These are phyloP conservation scores for Mortierella sp. DNA, from an alignment of 371 early-diverging fungal genomes.

Conservation along the genomic window DNA sequence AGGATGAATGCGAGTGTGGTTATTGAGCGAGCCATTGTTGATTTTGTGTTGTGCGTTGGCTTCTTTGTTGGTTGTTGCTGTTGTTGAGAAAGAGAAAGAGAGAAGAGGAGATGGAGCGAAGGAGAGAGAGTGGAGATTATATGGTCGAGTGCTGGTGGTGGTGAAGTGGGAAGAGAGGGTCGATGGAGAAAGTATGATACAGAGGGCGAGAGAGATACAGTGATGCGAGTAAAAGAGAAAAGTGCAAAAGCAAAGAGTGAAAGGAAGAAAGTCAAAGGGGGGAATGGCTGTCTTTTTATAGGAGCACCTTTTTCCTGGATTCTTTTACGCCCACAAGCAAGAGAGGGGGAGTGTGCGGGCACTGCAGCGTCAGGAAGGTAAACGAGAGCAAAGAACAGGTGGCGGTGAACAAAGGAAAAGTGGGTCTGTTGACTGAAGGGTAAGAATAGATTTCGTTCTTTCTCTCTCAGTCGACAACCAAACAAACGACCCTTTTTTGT, in stretches of 20 bases:
- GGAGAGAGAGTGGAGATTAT: neutral
- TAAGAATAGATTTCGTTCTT: conserved; percentile 1
- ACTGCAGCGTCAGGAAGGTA: neutral
- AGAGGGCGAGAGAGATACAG: neutral
- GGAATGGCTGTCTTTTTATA: neutral
- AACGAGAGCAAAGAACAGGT: neutral
- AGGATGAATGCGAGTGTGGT: conserved; percentile 19
- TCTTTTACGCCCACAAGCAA: neutral
- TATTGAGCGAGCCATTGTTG: conserved; percentile 30
- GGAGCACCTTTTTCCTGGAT: neutral
- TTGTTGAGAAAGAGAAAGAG: neutral
- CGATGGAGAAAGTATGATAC: neutral
- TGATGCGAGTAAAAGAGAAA: neutral
- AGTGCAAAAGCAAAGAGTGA: neutral
- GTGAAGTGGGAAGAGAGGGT: neutral
- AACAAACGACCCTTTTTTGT: neutral
- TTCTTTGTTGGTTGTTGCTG: conserved; percentile 7
- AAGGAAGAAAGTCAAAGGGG: neutral
- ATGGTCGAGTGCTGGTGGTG: neutral
- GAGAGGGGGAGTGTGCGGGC: neutral
- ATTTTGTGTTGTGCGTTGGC: neutral
- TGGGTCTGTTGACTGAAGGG: neutral
- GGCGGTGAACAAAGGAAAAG: neutral
- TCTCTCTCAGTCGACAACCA: neutral
- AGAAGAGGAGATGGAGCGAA: neutral